Evolutionary conservation across 306 rosid species (phyloP).

Genomic region (Acacia acuminata): DNA sequence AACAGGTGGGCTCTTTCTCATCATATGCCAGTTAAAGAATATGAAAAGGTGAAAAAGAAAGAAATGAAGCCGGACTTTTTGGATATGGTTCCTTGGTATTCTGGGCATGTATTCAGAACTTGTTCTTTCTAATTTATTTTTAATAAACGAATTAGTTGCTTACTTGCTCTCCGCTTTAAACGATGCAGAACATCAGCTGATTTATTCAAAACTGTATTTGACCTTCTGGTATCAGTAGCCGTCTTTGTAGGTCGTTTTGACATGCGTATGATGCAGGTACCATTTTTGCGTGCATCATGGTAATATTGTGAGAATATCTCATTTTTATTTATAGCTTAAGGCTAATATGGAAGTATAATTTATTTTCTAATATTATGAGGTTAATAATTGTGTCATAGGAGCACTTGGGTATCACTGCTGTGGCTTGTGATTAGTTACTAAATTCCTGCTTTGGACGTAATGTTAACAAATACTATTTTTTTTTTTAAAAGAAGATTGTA

Average conservation of each 20-base stretch:
- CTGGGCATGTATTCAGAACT: constrained; percentile 60
- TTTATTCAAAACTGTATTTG: constrained; percentile 97
- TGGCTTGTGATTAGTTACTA: not conserved
- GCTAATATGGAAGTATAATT: not conserved
- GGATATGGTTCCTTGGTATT: constrained; percentile 99
- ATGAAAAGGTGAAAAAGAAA: constrained; percentile 77
- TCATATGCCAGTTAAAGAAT: constrained; percentile 81
- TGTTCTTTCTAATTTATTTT: constrained; percentile 6
- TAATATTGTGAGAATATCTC: constrained; percentile 12
- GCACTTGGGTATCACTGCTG: not conserved
- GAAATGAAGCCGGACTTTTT: constrained; percentile 91
- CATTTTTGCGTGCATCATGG: constrained; percentile 7
- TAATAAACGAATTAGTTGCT: constrained; percentile 28
- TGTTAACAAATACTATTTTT: not conserved
- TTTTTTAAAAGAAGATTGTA: no score
- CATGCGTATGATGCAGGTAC: constrained; percentile 99
- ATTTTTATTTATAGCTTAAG: constrained; percentile 16
- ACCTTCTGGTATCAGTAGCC: constrained; percentile 91
- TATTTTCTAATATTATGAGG: not conserved
- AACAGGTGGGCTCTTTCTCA: constrained; percentile 97
- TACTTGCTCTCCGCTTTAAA: constrained; percentile 30
- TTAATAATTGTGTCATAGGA: not conserved
- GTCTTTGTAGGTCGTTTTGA: constrained; percentile 99
- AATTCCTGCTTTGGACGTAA: not conserved
- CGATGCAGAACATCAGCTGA: constrained; percentile 96